phyloP scores from a whole-genome alignment of 2,329 filamentous ascomycete species.

The Sporothrix schenckii region DNA sequence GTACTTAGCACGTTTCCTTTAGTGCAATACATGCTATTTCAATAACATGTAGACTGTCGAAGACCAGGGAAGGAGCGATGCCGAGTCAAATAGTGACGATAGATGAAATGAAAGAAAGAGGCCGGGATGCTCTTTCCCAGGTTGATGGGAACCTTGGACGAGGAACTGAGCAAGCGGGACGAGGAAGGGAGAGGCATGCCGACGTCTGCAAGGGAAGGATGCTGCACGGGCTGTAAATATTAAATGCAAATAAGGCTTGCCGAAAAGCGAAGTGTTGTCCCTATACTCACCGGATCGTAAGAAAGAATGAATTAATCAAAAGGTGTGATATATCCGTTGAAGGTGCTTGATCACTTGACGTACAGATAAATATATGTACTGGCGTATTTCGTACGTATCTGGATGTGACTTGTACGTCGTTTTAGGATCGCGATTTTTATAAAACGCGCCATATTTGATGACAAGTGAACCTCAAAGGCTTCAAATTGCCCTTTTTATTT shows the following conservation, averaged over 20 bases:
- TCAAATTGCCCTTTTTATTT: too few relatives aligned
- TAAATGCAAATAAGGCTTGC: not conserved
- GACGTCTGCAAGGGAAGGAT: not conserved
- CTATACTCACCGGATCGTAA: not conserved
- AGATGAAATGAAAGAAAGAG: not conserved
- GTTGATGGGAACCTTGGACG: not conserved
- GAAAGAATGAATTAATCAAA: not conserved
- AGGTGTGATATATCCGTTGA: not conserved
- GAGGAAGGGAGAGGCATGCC: conserved; percentile 3
- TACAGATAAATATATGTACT: too few relatives aligned
- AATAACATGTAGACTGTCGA: not conserved
- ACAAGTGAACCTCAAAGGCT: too few relatives aligned
- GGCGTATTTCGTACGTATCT: too few relatives aligned
- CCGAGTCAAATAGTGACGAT: not conserved
- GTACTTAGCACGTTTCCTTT: not conserved
- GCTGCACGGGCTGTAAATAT: not conserved
- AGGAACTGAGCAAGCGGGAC: not conserved
- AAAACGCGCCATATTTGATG: too few relatives aligned
- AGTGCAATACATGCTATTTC: not conserved
- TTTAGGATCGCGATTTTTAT: too few relatives aligned
- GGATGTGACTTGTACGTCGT: too few relatives aligned
- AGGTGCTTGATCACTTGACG: too few relatives aligned
- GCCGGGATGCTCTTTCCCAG: conserved; percentile 2
- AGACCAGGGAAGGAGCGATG: not conserved
- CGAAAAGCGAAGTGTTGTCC: not conserved